phyloP scores from a whole-genome alignment of 768 basidiomycete genomes.

The Lactarius indigo region DNA sequence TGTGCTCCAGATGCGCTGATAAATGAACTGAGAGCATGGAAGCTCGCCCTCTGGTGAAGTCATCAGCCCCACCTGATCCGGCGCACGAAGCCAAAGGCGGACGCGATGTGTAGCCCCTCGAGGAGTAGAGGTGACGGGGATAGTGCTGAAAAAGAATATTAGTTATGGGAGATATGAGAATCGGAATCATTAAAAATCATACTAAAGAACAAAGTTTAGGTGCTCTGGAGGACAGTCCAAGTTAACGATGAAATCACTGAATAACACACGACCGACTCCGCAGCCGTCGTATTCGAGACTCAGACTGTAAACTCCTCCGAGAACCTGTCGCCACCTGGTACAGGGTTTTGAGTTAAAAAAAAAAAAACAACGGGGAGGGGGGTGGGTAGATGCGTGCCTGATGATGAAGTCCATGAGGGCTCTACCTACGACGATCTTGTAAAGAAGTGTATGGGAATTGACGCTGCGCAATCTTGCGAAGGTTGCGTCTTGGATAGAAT shows the following conservation, averaged over 20 bases:
- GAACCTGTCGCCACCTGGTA: slow-evolving; percentile 48
- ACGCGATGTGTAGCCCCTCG: slow-evolving; percentile 57
- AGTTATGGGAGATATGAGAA: not conserved
- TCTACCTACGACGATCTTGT: slow-evolving; percentile 53
- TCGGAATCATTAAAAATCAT: slow-evolving; percentile 27
- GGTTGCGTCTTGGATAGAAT: slow-evolving; percentile 51
- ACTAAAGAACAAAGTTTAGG: slow-evolving; percentile 62
- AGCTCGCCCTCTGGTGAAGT: slow-evolving; percentile 22
- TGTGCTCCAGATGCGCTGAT: slow-evolving; percentile 63
- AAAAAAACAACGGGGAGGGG: too few relatives aligned
- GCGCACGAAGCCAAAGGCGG: slow-evolving; percentile 59
- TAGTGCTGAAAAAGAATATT: slow-evolving; percentile 38
- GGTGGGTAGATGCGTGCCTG: slow-evolving; percentile 36
- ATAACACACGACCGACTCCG: slow-evolving; percentile 52
- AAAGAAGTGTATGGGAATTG: slow-evolving; percentile 46
- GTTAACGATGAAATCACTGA: slow-evolving; percentile 50
- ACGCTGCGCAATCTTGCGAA: slow-evolving; percentile 48
- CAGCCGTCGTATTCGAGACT: slow-evolving; percentile 63
- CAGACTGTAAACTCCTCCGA: slow-evolving; percentile 47
- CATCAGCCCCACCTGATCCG: slow-evolving; percentile 32
- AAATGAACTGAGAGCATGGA: slow-evolving; percentile 43
- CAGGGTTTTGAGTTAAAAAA: not conserved
- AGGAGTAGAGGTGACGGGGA: slow-evolving; percentile 53
- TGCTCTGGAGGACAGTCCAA: slow-evolving; percentile 53
- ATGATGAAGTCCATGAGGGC: slow-evolving; percentile 55